Percentiles rank a stretch among this genome's conserved stretches.
phyloP scores from a whole-genome alignment of 202 grass and related monocot species.

The Dendrocalamus latiflorus region DNA sequence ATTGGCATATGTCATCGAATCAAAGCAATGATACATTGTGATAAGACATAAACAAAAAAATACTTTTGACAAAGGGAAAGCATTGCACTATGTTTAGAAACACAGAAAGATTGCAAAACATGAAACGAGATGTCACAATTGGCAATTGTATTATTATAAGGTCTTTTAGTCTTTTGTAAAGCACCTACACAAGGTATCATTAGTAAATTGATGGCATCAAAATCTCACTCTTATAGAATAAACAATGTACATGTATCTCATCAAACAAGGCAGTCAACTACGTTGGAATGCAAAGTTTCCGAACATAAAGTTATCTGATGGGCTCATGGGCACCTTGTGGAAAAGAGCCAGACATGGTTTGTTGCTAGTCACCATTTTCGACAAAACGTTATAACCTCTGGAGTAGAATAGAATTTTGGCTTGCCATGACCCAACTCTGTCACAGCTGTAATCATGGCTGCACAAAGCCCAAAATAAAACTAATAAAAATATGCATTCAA shows the following conservation, averaged over 20 bases:
- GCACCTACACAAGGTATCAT: too few relatives aligned
- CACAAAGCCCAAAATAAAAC: slow-evolving; percentile 21
- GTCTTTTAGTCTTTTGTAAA: too few relatives aligned
- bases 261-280: too few relatives aligned
- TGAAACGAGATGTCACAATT: too few relatives aligned
- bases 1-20: neutral
- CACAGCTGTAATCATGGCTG: slow-evolving; percentile 85
- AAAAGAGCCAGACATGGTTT: slow-evolving; percentile 94
- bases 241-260: too few relatives aligned
- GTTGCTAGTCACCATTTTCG: slow-evolving; percentile 83
- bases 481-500: slow-evolving; percentile 21
- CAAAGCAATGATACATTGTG: neutral
- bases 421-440: slow-evolving; percentile 76
- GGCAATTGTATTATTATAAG: too few relatives aligned
- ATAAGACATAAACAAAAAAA: slow-evolving; percentile 9
- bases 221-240: too few relatives aligned
- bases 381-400: slow-evolving; percentile 87
- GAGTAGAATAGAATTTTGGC: slow-evolving; percentile 92
- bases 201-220: too few relatives aligned
- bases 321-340: slow-evolving; percentile 84
- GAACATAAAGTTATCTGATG: slow-evolving; percentile 11
- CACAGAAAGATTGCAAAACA: neutral
- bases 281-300: neutral
- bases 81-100: neutral
- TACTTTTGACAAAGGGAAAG: neutral